phyloP scores from a whole-genome alignment of 768 basidiomycete genomes.

The Mycena polygramma region DNA sequence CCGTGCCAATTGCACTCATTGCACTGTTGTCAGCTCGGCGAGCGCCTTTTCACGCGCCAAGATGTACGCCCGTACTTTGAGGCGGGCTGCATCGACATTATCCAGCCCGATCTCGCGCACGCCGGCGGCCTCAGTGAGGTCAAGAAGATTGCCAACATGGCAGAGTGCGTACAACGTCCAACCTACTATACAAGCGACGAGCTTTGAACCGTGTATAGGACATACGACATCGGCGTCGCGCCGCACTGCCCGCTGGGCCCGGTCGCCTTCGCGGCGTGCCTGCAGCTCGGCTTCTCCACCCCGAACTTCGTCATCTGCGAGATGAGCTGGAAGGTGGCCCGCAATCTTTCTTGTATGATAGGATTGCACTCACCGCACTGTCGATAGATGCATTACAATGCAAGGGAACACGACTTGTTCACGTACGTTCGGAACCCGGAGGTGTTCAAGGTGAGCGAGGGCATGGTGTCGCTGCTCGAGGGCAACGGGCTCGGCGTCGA shows the following conservation, averaged over 20 bases:
- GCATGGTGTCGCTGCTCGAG: conserved; percentile 59
- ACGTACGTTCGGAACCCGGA: conserved; percentile 68
- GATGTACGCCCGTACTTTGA: conserved; percentile 79
- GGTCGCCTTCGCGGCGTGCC: conserved; percentile 77
- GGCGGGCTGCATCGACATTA: conserved; percentile 72
- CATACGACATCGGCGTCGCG: conserved; percentile 79
- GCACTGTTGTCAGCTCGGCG: conserved; percentile 55
- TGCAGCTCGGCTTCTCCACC: conserved; percentile 70
- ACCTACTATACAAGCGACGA: too few species aligned
- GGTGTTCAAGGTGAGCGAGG: conserved; percentile 69
- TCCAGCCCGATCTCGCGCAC: conserved; percentile 71
- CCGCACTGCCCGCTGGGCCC: conserved; percentile 83
- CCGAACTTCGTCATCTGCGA: conserved; percentile 60
- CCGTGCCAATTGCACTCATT: not conserved
- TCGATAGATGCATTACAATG: conserved; percentile 74
- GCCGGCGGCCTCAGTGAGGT: conserved; percentile 37
- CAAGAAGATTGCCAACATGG: conserved; percentile 58
- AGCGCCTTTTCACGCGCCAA: conserved; percentile 71
- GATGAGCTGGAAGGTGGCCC: conserved; percentile 71
- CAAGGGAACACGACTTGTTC: conserved; percentile 66
- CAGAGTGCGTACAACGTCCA: conserved; percentile 45
- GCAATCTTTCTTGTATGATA: too few species aligned
- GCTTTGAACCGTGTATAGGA: conserved; percentile 46
- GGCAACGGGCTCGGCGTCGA: conserved; percentile 73
- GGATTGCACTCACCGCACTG: not conserved